Conservation (phyloP, 495 filamentous ascomycete genomes). For the Trichoderma reesei region DNA sequence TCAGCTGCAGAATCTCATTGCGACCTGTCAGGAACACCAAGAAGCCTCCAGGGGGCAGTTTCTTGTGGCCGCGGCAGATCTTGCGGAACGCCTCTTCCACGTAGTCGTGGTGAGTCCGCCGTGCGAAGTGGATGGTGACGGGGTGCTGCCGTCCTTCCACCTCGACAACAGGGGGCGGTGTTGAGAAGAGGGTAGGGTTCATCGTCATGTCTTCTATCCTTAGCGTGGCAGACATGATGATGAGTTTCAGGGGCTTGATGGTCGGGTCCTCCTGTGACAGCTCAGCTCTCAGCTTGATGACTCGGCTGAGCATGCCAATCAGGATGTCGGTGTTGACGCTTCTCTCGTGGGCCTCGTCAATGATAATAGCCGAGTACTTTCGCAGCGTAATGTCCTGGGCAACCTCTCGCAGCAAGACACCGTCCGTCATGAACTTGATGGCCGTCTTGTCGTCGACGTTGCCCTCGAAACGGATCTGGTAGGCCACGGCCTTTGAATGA, state of each 20-base stretch:
- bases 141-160: constrained; percentile 90
- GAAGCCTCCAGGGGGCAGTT: constrained; percentile 84
- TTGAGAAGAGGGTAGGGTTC: constrained; percentile 69
- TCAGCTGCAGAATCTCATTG: constrained; percentile 73
- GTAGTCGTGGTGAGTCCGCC: constrained; percentile 77
- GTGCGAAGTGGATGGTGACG: constrained; percentile 82
- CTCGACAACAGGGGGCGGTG: constrained; percentile 75
- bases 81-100: constrained; percentile 83
- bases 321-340: constrained; percentile 97
- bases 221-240: constrained; percentile 97
- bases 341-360: constrained; percentile 96
- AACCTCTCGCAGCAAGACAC: constrained; percentile 86
- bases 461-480: constrained; percentile 92
- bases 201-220: constrained; percentile 82
- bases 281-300: constrained; percentile 58
- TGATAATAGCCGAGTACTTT: constrained; percentile 91
- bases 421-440: constrained; percentile 99
- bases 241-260: constrained; percentile 74
- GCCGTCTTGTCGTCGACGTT: constrained; percentile 74
- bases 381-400: constrained; percentile 77
- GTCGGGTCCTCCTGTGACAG: constrained; percentile 37
- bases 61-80: constrained; percentile 77
- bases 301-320: constrained; percentile 89
- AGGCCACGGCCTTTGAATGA: constrained; percentile 59
- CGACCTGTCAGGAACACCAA: constrained; percentile 95